Base-by-base conservation (phyloP, 169 alveolate species). In the Plasmodium vivax region DNA sequence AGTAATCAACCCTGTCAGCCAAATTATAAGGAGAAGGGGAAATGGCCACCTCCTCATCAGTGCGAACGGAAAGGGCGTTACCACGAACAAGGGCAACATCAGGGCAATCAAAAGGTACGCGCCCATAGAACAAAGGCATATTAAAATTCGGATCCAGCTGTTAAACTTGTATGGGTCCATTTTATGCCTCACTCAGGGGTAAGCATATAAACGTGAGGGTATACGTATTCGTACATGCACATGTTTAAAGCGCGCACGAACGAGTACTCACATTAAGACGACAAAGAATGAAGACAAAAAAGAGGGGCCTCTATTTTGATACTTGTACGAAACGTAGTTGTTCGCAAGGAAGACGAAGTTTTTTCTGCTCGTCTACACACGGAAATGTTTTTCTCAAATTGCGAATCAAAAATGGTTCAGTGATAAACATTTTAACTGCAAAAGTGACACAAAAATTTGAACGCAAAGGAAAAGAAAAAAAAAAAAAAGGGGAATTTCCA, bases 141-240 rank as follows among this genome's bases (percentile, higher is more conserved):
- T 85, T 47, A 85, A 85, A 32, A 85, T 75, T 77, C 93, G 38
- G 38, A 85, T 85, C 93, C 93, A 85, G 19, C 93, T 85, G 38
- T 85, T 85, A 74, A 85, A 85, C 56, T 85, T 85, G 45, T 85
- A 85, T 85, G 93, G 93, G 81, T 85, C 93, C 93, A 85, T 85
- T 30, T 82, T 82, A 45, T 82, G 45, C 62, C 56, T 82, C 43
- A 19, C 32, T 82, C 62, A 19, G 41, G 47, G 32, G 34, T 83
- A 62, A 62, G 73, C 43, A n/a, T 56, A 85, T 73, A 45, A 7
- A 71, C 12, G 27, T 47, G 71, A 14, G 27, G 77, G 77, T 68
- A 68, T 68, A 27, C 36, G 77, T 68, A 68, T 27, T 19, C n/a
- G 38, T 68, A 68, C 27, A 68, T 68, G 43, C 6, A 10, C 77